Base-by-base conservation (phyloP, 768 basidiomycete species). In the Termitomyces sp. region DNA sequence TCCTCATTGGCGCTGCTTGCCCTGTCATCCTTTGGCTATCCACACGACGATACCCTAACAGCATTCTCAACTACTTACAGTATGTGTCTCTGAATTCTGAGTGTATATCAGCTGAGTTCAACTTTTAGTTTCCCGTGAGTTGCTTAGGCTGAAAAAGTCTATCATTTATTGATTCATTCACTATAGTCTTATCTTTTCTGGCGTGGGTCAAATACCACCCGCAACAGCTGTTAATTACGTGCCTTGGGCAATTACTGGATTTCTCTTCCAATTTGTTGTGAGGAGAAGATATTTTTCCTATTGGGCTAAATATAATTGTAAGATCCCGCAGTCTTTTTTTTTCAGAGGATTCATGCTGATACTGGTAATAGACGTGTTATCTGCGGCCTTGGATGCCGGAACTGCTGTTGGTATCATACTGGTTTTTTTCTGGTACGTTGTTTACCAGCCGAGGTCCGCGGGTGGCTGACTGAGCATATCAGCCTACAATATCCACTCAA, bases 221-320 rank as follows among this genome's bases (percentile, higher is more conserved):
- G 91, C 91, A 13, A 90, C 86, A 0, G 88, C 91, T 3, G 79
- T 93, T 65, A 95, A 96, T 70, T 95, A 88, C 67, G 79, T 93
- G 3, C 86, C 88, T 2, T 93, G 88, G 88, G 82, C 87, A 68
- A 74, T 85, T 54, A 77, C 87, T 32, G 85, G 86, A 18, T 93
- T 92, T 68, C 72, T 91, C 30, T 93, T 94, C 74, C 91, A 90
- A 64, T 88, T 79, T 66, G 64, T 86, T n/a, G 77, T 88, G 40
- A 78, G 89, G 62, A 74, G 85, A 70, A 80, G 80, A 61, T 76
- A 85, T 67, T 90, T 90, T 67, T 72, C 81, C 6, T 89, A 83
- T 74, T 89, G 87, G 88, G 82, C 87, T 20, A 89, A 90, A 70
- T 89, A 89, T 71, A 89, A 89, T 63, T 89, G 88, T 88, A 61